phyloP scores from a whole-genome alignment of 805 yeast species.

The Tetrapisispora arboricola region DNA sequence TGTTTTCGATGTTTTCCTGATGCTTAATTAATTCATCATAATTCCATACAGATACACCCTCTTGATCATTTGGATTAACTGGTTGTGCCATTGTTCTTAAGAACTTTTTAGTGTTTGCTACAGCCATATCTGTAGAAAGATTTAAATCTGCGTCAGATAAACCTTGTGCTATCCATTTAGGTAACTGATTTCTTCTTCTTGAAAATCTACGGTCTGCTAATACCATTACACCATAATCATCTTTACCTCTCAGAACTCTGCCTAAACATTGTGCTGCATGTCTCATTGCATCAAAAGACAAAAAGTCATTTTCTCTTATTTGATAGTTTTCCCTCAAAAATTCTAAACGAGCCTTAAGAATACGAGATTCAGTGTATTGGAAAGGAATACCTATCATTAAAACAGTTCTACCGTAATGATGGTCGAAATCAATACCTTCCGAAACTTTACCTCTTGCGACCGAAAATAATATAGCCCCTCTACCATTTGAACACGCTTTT shows the following conservation, averaged over 20 bases:
- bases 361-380: constrained; percentile 96
- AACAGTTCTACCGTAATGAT: constrained; percentile 95
- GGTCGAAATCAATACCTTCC: constrained; percentile 98
- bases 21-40: constrained; percentile 49
- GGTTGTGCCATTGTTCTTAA: constrained; percentile 93
- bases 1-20: constrained; percentile 33
- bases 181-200: constrained; percentile 75
- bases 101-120: constrained; percentile 88
- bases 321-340: constrained; percentile 87
- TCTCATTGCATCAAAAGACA: constrained; percentile 98
- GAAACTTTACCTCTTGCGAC: constrained; percentile 99
- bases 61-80: constrained; percentile 75
- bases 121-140: constrained; percentile 93
- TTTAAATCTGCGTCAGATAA: constrained; percentile 84
- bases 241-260: constrained; percentile 93
- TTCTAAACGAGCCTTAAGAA: constrained; percentile 87
- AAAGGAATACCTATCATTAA: constrained; percentile 98
- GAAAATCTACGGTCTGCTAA: constrained; percentile 90
- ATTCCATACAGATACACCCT: constrained; percentile 92
- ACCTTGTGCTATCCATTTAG: constrained; percentile 96
- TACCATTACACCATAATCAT: constrained; percentile 98
- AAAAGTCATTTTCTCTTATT: constrained; percentile 85
- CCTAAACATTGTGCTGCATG: constrained; percentile 99
- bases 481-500: constrained; percentile 92
- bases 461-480: constrained; percentile 92